Percentiles rank a stretch among this genome's conserved stretches.
Conservation (phyloP, 1,284 basidiomycete genomes). For the Ustilago nuda region DNA sequence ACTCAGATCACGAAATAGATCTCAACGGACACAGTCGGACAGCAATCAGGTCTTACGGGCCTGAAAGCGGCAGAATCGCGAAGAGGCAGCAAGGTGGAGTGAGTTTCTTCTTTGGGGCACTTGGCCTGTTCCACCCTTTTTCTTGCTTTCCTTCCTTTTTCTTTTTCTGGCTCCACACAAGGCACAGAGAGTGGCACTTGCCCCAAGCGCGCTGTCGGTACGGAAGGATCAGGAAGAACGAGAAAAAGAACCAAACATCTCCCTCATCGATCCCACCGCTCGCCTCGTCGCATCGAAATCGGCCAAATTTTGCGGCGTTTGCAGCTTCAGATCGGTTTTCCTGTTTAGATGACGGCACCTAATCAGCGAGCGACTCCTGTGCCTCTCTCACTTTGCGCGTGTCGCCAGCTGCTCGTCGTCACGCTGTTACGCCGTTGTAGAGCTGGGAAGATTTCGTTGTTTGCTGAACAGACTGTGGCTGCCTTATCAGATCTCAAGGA, state of each 20-base stretch:
- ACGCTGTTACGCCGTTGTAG: neutral
- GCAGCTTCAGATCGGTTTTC: neutral
- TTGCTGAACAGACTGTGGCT: neutral
- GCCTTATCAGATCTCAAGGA: neutral
- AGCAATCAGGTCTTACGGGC: neutral
- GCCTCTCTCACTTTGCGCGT: neutral
- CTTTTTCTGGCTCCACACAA: conserved; percentile 1
- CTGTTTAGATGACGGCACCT: neutral
- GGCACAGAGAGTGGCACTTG: neutral
- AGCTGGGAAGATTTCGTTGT: no score
- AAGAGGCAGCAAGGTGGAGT: neutral
- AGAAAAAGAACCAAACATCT: conserved; percentile 5
- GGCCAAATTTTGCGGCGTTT: conserved; percentile 1
- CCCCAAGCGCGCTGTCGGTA: conserved; percentile 9
- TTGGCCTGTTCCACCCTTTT: neutral
- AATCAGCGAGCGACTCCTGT: neutral
- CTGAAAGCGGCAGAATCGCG: conserved; percentile 7
- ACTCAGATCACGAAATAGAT: conserved; percentile 20
- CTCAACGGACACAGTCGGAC: conserved; percentile 19
- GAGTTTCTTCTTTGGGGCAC: neutral
- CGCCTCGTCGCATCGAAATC: neutral
- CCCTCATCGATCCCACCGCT: neutral
- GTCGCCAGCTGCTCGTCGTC: neutral
- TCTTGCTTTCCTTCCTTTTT: conserved; percentile 1
- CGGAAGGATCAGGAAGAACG: conserved; percentile 9